Percentiles rank a stretch among this genome's conserved stretches.
phyloP scores from a whole-genome alignment of 176 grass and related monocot genomes.

The Carex myosuroides region DNA sequence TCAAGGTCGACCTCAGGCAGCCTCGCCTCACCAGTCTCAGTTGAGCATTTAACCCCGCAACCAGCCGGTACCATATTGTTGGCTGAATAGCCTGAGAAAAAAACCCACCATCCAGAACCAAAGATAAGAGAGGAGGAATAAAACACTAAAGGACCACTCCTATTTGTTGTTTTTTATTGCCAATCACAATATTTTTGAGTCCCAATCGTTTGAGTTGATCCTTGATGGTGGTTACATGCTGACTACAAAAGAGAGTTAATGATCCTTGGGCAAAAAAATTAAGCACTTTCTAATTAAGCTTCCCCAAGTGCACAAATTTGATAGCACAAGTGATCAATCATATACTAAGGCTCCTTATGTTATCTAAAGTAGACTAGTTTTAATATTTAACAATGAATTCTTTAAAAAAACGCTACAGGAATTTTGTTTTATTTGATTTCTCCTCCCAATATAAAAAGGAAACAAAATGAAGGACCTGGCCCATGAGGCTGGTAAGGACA shows the following conservation, averaged over 20 bases:
- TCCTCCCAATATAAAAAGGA: not conserved
- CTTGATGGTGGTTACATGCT: not conserved
- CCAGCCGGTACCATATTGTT: conserved; percentile 96
- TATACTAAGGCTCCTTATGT: not conserved
- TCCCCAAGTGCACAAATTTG: not conserved
- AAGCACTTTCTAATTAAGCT: not conserved
- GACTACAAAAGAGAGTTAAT: not conserved
- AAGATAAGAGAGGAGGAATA: not conserved
- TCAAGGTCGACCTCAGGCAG: conserved; percentile 61
- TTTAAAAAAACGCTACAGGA: not conserved
- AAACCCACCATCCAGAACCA: not conserved
- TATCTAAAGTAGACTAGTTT: not conserved
- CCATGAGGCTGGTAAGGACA: conserved; percentile 97
- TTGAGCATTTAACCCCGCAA: conserved; percentile 93
- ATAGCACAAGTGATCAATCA: not conserved
- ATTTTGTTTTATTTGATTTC: not conserved
- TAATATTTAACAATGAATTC: not conserved
- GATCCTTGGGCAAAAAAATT: not conserved
- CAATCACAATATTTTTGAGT: conserved; percentile 8
- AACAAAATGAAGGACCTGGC: conserved; percentile 49
- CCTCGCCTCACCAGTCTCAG: conserved; percentile 77
- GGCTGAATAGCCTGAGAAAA: conserved; percentile 63
- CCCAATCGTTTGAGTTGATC: not conserved
- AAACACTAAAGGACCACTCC: not conserved
- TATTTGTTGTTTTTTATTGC: not conserved